Base-by-base conservation (phyloP, 495 filamentous ascomycete genomes). In the Daldinia loculata region DNA sequence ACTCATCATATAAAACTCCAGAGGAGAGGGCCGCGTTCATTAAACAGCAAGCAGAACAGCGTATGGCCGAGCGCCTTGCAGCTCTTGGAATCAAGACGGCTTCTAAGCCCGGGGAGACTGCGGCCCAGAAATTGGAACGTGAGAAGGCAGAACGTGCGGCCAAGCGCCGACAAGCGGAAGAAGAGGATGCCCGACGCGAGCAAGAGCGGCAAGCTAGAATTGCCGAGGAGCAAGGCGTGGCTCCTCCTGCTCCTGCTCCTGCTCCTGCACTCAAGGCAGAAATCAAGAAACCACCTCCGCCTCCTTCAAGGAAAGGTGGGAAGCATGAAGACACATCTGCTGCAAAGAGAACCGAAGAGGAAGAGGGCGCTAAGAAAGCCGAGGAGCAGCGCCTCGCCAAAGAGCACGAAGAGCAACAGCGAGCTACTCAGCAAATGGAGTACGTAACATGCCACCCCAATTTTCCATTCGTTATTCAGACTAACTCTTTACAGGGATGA, bases 51-150 rank as follows among this genome's bases (percentile, higher is more conserved):
- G 96, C 96, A 12, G 94, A 98, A 79, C 92, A 93, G 76, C 91
- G 94, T 51, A 98, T 99, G 91, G 94, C 95, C n/a, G 96, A 98
- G 78, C 89, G 95, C 56, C 89, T 99, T 69, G 96, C 96, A 50
- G 95, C 95, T 52, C 87, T 97, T 61, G 95, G 95, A 17, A 87
- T 99, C 71, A 95, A 93, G 75, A 88, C 94, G 29, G 88, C 92
- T 30, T 81, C 87, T 2, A 91, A 88, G 66, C 79, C 87, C 19
- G 87, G 88, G 3, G 95, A 99, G 80, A 91, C 90, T 27, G 81
- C 93, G 2, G 85, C 89, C 58, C 94, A 98, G 80, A 88, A 94
- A 50, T 87, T 91, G 63, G 96, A 98, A 74, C 90, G 95, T 22
- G 95, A 99, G 79, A 89, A 86, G 70, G 92, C 88, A 67, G 95